Conservation (phyloP, 169 alveolate genomes). For the Plasmodium coatneyi region DNA sequence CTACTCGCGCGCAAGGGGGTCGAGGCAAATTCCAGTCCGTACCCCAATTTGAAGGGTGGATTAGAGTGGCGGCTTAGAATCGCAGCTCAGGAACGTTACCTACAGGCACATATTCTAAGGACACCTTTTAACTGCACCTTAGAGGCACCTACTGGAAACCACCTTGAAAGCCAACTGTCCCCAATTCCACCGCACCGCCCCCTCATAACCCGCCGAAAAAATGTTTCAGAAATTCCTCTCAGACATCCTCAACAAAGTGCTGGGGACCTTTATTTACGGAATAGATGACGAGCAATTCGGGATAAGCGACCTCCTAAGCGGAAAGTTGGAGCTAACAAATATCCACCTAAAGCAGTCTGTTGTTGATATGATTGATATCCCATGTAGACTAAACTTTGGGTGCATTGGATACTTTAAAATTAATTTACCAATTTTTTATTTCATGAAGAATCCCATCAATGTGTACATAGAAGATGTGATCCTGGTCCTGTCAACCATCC, state of each 20-base stretch:
- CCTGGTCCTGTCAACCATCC: slow-evolving; percentile 66
- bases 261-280: slow-evolving; percentile 75
- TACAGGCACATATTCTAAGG: background rate
- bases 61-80: background rate
- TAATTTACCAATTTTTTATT: slow-evolving; percentile 73
- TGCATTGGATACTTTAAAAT: slow-evolving; percentile 73
- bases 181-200: background rate
- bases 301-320: slow-evolving; percentile 60
- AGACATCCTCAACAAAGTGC: slow-evolving; percentile 46
- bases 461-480: slow-evolving; percentile 74
- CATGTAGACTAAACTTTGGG: slow-evolving; percentile 75
- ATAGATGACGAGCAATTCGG: slow-evolving; percentile 57
- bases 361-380: slow-evolving; percentile 61
- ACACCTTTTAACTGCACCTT: background rate
- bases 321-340: slow-evolving; percentile 71
- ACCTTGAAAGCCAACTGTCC: background rate
- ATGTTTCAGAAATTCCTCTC: slow-evolving; percentile 71
- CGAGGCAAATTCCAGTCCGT: background rate
- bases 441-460: slow-evolving; percentile 73
- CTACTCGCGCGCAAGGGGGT: background rate
- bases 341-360: slow-evolving; percentile 65
- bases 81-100: background rate
- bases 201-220: background rate
- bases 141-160: background rate
- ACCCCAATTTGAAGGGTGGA: background rate